A percentile compares a stretch with the other conserved stretches of the same genome.
Conservation (phyloP, 345 rosid genomes). For the Citrus medica region DNA sequence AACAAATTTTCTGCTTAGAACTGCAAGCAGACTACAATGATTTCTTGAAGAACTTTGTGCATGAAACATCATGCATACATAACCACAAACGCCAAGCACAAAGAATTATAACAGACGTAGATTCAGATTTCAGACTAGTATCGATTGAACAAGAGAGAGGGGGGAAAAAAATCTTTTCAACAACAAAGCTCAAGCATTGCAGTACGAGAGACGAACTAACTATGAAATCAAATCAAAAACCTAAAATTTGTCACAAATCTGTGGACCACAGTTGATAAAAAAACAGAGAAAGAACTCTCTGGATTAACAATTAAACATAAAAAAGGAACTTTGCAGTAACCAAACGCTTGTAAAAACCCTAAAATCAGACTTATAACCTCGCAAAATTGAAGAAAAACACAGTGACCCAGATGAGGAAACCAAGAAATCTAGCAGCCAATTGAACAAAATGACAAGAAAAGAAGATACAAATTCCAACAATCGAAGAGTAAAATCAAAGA, state of each 20-base stretch:
- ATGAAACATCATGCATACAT: constrained; percentile 88
- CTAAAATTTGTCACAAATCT: constrained; percentile 23
- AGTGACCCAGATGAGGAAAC: constrained; percentile 24
- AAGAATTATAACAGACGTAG: background rate
- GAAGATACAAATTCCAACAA: constrained; percentile 12
- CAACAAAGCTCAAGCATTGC: constrained; percentile 11
- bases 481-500: constrained; percentile 19
- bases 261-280: constrained; percentile 18
- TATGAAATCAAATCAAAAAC: constrained; percentile 25
- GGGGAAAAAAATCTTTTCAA: background rate
- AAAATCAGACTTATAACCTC: constrained; percentile 5
- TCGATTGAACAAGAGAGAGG: background rate
- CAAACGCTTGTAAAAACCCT: constrained; percentile 21
- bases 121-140: background rate
- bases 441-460: constrained; percentile 13
- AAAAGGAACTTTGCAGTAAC: constrained; percentile 5
- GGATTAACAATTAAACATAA: constrained; percentile 4
- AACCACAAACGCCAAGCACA: constrained; percentile 29
- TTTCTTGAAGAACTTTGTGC: constrained; percentile 87
- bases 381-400: constrained; percentile 14
- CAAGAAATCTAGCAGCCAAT: constrained; percentile 12
- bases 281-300: constrained; percentile 11
- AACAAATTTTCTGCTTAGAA: constrained; percentile 46
- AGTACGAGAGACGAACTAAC: constrained; percentile 7
- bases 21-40: constrained; percentile 84